phyloP scores from a whole-genome alignment of 768 basidiomycete species.

The Mycena latifolia region DNA sequence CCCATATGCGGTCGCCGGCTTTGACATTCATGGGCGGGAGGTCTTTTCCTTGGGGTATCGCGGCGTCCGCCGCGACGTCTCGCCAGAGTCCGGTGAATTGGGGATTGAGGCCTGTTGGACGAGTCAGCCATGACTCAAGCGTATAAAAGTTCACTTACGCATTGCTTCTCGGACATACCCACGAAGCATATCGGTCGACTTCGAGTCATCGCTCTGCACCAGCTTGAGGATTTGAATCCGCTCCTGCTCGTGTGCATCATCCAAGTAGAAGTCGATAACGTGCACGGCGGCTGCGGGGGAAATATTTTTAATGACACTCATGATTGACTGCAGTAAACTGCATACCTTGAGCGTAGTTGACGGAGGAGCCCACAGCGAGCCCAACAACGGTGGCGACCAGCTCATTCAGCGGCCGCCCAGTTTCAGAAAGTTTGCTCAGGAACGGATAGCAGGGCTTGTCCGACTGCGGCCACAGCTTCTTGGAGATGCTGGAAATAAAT shows the following conservation, averaged over 20 bases:
- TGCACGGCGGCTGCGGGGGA: conserved; percentile 56
- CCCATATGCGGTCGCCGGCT: conserved; percentile 48
- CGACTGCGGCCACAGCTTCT: conserved; percentile 44
- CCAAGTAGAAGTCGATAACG: conserved; percentile 67
- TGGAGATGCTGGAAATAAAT: conserved; percentile 40
- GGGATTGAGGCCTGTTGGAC: conserved; percentile 48
- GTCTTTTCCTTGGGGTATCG: conserved; percentile 43
- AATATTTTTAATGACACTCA: background rate
- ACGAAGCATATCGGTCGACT: conserved; percentile 50
- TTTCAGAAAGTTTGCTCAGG: conserved; percentile 50
- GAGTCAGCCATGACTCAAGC: background rate
- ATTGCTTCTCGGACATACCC: conserved; percentile 68
- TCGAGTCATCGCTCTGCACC: conserved; percentile 44
- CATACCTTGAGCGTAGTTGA: conserved; percentile 59
- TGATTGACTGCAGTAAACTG: background rate
- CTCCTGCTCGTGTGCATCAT: conserved; percentile 53
- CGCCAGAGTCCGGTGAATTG: conserved; percentile 60
- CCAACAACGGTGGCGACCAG: conserved; percentile 59
- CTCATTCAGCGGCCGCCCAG: conserved; percentile 54
- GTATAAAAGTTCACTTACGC: conserved; percentile 43
- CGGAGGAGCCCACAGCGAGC: conserved; percentile 60
- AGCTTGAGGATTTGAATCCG: conserved; percentile 53
- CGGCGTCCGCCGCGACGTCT: conserved; percentile 37
- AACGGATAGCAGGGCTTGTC: conserved; percentile 54
- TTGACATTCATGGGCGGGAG: conserved; percentile 43